These are phyloP conservation scores for Colletotrichum musicola DNA, from an alignment of 2,329 filamentous ascomycete genomes.

Conservation along the genomic window DNA sequence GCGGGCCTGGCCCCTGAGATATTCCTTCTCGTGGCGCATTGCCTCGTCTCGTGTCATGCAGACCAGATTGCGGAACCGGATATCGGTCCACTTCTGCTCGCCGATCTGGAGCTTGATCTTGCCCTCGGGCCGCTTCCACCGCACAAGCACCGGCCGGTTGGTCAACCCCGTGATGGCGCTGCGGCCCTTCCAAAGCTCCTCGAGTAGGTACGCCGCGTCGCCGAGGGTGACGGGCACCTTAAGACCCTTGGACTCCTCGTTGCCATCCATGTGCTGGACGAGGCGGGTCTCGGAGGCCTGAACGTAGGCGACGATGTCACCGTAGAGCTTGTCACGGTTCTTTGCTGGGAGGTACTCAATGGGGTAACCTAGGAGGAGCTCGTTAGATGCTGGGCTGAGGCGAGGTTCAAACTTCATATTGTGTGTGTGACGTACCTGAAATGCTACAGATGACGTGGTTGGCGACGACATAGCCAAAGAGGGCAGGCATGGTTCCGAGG, in stretches of 20 bases:
- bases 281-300: constrained; percentile 81
- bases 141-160: constrained; percentile 81
- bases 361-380: constrained; percentile 76
- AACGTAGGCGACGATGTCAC: constrained; percentile 80
- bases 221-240: constrained; percentile 82
- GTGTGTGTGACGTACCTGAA: constrained; percentile 51
- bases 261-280: constrained; percentile 53
- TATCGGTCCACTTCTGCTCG: constrained; percentile 79
- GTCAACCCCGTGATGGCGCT: constrained; percentile 86
- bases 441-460: constrained; percentile 93
- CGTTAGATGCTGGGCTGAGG: constrained; percentile 5
- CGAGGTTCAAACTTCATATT: neutral
- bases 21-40: constrained; percentile 80
- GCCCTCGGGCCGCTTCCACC: constrained; percentile 78
- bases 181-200: constrained; percentile 88
- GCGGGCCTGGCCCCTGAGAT: constrained; percentile 77
- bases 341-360: constrained; percentile 86
- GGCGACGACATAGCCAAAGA: constrained; percentile 91
- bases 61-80: constrained; percentile 80
- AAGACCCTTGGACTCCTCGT: constrained; percentile 70
- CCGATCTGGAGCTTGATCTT: constrained; percentile 73
- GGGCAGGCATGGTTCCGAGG: constrained; percentile 94
- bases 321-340: constrained; percentile 91
- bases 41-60: constrained; percentile 96
- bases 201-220: constrained; percentile 88